Evolutionary conservation across 2,329 filamentous ascomycete genomes (phyloP).

Genomic region (Ophiocordyceps camponoti-saundersi): DNA sequence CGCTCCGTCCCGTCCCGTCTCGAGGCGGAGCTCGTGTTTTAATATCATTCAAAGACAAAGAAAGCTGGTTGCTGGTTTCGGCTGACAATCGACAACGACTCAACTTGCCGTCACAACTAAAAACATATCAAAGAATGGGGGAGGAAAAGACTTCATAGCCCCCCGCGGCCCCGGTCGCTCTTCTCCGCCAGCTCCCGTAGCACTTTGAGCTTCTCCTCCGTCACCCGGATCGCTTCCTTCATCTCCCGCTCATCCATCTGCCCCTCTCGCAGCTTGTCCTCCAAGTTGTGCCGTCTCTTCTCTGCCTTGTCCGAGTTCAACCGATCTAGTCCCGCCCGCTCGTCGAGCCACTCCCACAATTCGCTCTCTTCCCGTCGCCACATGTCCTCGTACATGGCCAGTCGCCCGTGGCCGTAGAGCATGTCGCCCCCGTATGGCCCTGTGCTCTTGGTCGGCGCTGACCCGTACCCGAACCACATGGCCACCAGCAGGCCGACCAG

Average conservation of each 20-base stretch:
- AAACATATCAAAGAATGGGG: neutral
- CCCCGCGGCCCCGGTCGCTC: slow-evolving; percentile 8
- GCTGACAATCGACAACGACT: neutral
- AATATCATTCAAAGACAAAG: neutral
- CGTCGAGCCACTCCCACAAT: slow-evolving; percentile 86
- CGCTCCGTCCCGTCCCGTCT: neutral
- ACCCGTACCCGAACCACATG: slow-evolving; percentile 53
- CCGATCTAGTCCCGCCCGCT: slow-evolving; percentile 58
- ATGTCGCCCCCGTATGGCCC: slow-evolving; percentile 16
- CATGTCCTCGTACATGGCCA: slow-evolving; percentile 81
- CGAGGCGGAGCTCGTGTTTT: neutral
- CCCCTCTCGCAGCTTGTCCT: slow-evolving; percentile 40
- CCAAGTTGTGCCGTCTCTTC: slow-evolving; percentile 35
- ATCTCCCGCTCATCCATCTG: slow-evolving; percentile 58
- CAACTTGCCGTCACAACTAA: neutral
- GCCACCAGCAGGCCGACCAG: slow-evolving; percentile 57
- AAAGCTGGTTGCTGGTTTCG: neutral
- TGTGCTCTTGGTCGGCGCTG: slow-evolving; percentile 20
- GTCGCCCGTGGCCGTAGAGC: slow-evolving; percentile 38
- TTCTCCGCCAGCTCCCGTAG: slow-evolving; percentile 55
- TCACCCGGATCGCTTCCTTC: slow-evolving; percentile 65
- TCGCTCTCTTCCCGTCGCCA: slow-evolving; percentile 80
- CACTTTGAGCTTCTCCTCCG: slow-evolving; percentile 65
- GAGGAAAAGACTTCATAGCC: neutral
- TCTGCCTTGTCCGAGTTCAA: slow-evolving; percentile 22